phyloP scores from a whole-genome alignment of 805 yeast species.

The Maudiozyma bulderi region DNA sequence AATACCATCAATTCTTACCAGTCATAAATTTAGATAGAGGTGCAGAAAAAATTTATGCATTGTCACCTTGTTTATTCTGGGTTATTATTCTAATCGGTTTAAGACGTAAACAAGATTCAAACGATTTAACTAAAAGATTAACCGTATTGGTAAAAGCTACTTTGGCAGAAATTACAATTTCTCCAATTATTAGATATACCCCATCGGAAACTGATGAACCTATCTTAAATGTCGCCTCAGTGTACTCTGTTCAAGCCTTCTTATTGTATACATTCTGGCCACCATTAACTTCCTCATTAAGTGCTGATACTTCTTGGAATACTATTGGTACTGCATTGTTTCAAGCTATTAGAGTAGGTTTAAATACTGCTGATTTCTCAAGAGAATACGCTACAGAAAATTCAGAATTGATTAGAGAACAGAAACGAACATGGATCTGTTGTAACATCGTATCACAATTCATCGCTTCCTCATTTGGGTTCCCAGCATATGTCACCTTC shows the following conservation, averaged over 20 bases:
- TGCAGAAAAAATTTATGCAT: constrained; percentile 66
- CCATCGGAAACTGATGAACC: constrained; percentile 77
- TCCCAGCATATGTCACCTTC: constrained; percentile 84
- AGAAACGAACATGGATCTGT: constrained; percentile 83
- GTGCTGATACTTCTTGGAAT: constrained; percentile 94
- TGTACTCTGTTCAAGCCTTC: constrained; percentile 89
- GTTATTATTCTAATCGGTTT: constrained; percentile 79
- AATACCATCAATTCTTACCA: constrained; percentile 80
- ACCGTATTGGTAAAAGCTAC: constrained; percentile 66
- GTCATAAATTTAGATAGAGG: constrained; percentile 76
- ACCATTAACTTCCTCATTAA: constrained; percentile 83
- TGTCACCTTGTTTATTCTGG: constrained; percentile 91
- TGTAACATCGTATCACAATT: constrained; percentile 86
- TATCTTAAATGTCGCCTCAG: constrained; percentile 77
- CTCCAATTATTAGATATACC: constrained; percentile 78
- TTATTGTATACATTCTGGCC: constrained; percentile 90
- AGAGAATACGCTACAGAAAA: constrained; percentile 42
- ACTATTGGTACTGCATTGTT: constrained; percentile 88
- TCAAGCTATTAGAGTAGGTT: constrained; percentile 86
- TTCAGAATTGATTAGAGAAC: constrained; percentile 51
- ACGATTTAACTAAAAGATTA: constrained; percentile 45
- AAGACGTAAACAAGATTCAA: constrained; percentile 42
- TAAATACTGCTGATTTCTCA: constrained; percentile 68
- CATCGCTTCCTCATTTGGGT: constrained; percentile 87
- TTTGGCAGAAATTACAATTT: constrained; percentile 77